Conservation (phyloP, 1,284 basidiomycete species). For the Ceratobasidium sp. region DNA sequence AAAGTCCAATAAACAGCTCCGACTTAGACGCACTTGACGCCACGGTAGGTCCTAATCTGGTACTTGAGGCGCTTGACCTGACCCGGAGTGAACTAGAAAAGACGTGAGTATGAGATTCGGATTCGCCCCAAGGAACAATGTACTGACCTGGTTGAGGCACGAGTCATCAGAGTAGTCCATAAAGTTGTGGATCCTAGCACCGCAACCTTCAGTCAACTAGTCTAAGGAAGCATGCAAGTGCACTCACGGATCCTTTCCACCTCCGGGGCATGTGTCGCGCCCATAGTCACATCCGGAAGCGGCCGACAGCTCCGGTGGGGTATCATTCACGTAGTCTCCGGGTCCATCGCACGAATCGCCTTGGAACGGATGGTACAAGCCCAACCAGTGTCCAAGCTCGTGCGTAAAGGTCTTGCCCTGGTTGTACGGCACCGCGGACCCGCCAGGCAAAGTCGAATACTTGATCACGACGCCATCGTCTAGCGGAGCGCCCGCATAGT, state of each 20-base stretch:
- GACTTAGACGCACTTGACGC: conserved; percentile 19
- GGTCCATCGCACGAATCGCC: conserved; percentile 19
- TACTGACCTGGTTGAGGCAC: conserved; percentile 27
- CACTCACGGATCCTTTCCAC: conserved; percentile 41
- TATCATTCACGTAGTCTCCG: conserved; percentile 32
- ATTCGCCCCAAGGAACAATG: neutral
- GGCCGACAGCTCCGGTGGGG: conserved; percentile 12
- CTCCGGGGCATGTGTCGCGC: conserved; percentile 25
- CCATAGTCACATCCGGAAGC: conserved; percentile 24
- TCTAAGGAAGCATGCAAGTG: neutral
- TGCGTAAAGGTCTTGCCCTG: conserved; percentile 35
- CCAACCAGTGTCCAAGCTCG: conserved; percentile 32
- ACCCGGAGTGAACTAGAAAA: conserved; percentile 18
- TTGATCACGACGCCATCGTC: conserved; percentile 33
- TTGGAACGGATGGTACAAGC: conserved; percentile 28
- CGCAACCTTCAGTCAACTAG: neutral
- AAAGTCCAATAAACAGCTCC: neutral
- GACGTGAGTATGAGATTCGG: neutral
- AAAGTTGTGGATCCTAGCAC: conserved; percentile 34
- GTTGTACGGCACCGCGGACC: conserved; percentile 9
- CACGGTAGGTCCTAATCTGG: conserved; percentile 36
- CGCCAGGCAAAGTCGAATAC: conserved; percentile 32
- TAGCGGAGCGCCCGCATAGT: neutral
- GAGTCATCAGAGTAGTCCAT: conserved; percentile 35
- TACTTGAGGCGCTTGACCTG: conserved; percentile 31